Percentiles rank a stretch among this genome's conserved stretches.
Evolutionary conservation across 768 basidiomycete genomes (phyloP).

Genomic region (Polyporus arcularius): DNA sequence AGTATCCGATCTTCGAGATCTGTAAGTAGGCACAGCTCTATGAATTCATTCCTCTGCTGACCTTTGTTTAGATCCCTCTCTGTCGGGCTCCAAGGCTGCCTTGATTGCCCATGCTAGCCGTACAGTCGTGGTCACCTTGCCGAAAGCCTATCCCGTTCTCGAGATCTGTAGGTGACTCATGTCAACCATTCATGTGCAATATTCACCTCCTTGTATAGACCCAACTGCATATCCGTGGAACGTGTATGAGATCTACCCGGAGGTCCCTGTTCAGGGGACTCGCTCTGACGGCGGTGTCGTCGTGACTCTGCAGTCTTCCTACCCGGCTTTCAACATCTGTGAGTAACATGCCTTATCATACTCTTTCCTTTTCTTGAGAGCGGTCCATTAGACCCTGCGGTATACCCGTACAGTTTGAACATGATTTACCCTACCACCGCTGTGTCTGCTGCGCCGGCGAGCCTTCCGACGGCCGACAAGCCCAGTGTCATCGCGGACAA

Average conservation of each 20-base stretch:
- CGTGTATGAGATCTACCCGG: constrained; percentile 13
- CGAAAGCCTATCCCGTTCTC: constrained; percentile 17
- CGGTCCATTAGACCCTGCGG: constrained; percentile 21
- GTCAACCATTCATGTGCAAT: neutral
- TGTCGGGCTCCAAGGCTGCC: neutral
- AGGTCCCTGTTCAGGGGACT: neutral
- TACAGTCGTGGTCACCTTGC: neutral
- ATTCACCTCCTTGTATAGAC: constrained; percentile 1
- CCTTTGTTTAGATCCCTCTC: constrained; percentile 2
- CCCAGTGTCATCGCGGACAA: neutral
- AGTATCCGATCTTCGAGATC: constrained; percentile 18
- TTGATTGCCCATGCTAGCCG: too few species aligned
- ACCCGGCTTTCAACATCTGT: constrained; percentile 25
- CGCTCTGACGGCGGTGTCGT: neutral
- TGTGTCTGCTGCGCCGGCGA: neutral
- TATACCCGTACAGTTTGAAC: constrained; percentile 24
- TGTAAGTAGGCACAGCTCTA: constrained; percentile 1
- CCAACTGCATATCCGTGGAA: constrained; percentile 20
- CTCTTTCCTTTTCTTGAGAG: neutral
- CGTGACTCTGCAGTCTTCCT: constrained; percentile 4
- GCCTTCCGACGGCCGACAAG: neutral
- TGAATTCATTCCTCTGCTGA: neutral
- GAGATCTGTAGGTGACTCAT: constrained; percentile 21
- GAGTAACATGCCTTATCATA: neutral
- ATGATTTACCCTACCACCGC: constrained; percentile 19